Base-by-base conservation (phyloP, 225 moss, liverwort and hornwort genomes). In the Bryum argenteum region DNA sequence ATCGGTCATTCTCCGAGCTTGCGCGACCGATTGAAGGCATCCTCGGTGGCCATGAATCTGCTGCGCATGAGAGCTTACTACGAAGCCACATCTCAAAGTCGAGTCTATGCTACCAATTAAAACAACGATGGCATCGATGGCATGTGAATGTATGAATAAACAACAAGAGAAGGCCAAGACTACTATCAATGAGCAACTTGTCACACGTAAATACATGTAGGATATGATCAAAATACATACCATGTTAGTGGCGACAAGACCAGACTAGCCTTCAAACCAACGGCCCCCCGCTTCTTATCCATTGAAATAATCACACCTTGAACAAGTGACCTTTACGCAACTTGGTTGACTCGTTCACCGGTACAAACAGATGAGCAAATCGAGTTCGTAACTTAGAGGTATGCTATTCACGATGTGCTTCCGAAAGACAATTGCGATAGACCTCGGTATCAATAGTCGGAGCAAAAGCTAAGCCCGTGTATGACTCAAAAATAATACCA, bases 11-110 rank as follows among this genome's bases (percentile, higher is more conserved):
- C 63, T 84, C 68, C 88, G 85, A 20, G 92, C 92, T 85, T 91
- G 90, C 56, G 89, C 87, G 9, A 88, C 94, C 51, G 86, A 69
- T 92, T 98, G 67, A 94, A 76, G 71, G 89, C 88, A 73, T 94
- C 92, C 80, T 98, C 98, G 20, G 98, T 94, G 61, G 89, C 94
- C 92, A 98, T 91, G 54, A 98, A 98, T n/a, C 61, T 94, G 98
- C 78, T 94, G 98, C 60, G 94, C 94, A 82, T 98, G 98, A n/a
- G n/a, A 9, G 94, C 91, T 87, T n/a, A n/a, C n/a, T n/a, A n/a
- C n/a, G n/a, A n/a, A n/a, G n/a, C n/a, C n/a, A n/a, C n/a, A n/a
- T n/a, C 90, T 98, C 98, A 69, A 57, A n/a, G 72, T 84, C 59
- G n/a, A n/a, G n/a, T n/a, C n/a, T n/a, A n/a, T n/a, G n/a, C n/a